phyloP scores from a whole-genome alignment of 1,284 basidiomycete species.

The Mycena sp. region DNA sequence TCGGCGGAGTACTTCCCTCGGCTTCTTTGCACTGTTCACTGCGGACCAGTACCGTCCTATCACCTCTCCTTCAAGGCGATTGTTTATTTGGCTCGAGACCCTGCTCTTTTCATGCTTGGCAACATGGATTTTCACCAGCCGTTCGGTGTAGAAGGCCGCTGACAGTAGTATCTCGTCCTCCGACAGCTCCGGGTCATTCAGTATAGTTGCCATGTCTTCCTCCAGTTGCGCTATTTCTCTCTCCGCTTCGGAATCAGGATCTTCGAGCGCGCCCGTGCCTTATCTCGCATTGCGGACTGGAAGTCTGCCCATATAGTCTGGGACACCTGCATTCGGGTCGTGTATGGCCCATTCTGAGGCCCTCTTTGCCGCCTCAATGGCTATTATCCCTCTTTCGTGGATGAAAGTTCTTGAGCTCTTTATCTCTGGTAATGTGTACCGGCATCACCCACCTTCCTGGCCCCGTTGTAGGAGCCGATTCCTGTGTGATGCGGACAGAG shows the following conservation, averaged over 20 bases:
- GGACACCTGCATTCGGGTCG: background rate
- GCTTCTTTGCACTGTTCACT: conserved; percentile 27
- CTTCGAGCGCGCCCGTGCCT: background rate
- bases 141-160: background rate
- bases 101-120: conserved; percentile 13
- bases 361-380: background rate
- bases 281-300: background rate
- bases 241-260: background rate
- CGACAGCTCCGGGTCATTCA: background rate
- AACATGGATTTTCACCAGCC: background rate
- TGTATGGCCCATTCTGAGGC: background rate
- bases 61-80: conserved; percentile 3
- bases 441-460: conserved; percentile 38
- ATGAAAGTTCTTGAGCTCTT: conserved; percentile 6
- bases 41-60: conserved; percentile 16
- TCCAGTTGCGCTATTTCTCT: conserved; percentile 7
- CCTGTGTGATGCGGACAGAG: conserved; percentile 22
- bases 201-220: background rate
- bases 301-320: conserved; percentile 8
- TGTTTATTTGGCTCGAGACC: conserved; percentile 14
- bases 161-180: conserved; percentile 8
- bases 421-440: conserved; percentile 27
- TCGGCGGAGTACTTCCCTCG: conserved; percentile 6
- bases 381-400: background rate
- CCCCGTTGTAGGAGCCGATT: conserved; percentile 38